Evolutionary conservation across 257 asterid genomes (phyloP), one percentile per base, ranked within the genome.

Genomic region (Capsicum chinense): DNA sequence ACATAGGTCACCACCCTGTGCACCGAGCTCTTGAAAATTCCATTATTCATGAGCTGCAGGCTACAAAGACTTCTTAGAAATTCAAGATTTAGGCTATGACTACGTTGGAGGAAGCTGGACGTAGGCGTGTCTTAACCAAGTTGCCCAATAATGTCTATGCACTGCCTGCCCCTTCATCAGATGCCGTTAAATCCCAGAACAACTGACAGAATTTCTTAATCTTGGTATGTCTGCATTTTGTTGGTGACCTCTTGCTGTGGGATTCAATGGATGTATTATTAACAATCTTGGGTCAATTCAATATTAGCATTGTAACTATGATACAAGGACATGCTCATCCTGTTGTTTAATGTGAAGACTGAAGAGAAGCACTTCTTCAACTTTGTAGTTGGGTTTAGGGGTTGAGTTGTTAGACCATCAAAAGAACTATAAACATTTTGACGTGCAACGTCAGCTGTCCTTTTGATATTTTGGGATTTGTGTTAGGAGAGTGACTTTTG

Each of bases 71-170:
- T 26, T 26, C 33, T 26, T 26, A 26, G 33, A 26, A 26, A 26
- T 26, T 26, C 33, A 26, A 26, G 33, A 26, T 26, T 26, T 26
- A 26, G 33, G 33, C 33, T 26, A 26, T 26, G 33, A 26, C 1
- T 26, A 26, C 33, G 33, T 81, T 87, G 7, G 94, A 89, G 87
- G 93, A 89, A 80, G 90, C 85, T 47, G 89, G 39, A 39, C 71
- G 87, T 69, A 85, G 86, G 84, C 95, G 90, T 16, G 60, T 82
- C 54, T 84, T 91, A 83, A 66, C 87, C 13, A 91, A 92, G 88
- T 86, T 92, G 87, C 92, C 92, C 26, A 91, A 87, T 89, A 87
- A 85, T 57, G 93, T 86, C 86, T 58, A 81, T 56, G 87, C 88
- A 13, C 86, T 91, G 85, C 94, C 94, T 7, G 83, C 96, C 50